These are phyloP conservation scores for Ogataea nitratoaversa DNA, from an alignment of 805 yeast species.

Conservation along the genomic window DNA sequence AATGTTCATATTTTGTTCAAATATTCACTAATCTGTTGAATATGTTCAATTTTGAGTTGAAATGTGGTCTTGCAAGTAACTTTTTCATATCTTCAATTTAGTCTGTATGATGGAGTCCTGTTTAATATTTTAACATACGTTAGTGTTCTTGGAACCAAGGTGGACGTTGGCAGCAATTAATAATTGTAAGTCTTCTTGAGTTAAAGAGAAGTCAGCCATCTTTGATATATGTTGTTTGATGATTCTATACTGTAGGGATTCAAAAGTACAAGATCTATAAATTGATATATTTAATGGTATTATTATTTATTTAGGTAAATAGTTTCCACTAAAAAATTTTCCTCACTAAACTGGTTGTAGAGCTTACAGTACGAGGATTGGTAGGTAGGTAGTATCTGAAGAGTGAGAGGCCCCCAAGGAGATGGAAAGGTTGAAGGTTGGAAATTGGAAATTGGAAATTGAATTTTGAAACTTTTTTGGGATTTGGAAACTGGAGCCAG, in stretches of 20 bases:
- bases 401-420: not conserved
- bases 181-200: conserved; percentile 98
- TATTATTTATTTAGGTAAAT: not conserved
- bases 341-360: not conserved
- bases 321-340: conserved; percentile 1
- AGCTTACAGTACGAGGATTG: not conserved
- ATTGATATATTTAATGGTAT: not conserved
- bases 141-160: conserved; percentile 99
- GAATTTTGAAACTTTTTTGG: too few species aligned
- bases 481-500: too few species aligned
- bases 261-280: not conserved
- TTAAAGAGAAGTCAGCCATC: conserved; percentile 40
- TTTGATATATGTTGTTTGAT: conserved; percentile 13
- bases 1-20: not conserved
- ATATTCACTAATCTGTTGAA: not conserved
- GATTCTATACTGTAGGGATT: conserved; percentile 2
- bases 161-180: conserved; percentile 99
- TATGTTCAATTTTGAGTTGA: not conserved
- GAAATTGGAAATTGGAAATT: not conserved
- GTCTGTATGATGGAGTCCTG: not conserved
- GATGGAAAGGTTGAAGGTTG: not conserved
- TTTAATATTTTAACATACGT: conserved; percentile 57
- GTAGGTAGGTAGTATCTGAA: not conserved
- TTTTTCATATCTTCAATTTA: not conserved
- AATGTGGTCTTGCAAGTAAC: not conserved